Evolutionary conservation across 2,329 filamentous ascomycete species (phyloP).

Genomic region (Onygena corvina): DNA sequence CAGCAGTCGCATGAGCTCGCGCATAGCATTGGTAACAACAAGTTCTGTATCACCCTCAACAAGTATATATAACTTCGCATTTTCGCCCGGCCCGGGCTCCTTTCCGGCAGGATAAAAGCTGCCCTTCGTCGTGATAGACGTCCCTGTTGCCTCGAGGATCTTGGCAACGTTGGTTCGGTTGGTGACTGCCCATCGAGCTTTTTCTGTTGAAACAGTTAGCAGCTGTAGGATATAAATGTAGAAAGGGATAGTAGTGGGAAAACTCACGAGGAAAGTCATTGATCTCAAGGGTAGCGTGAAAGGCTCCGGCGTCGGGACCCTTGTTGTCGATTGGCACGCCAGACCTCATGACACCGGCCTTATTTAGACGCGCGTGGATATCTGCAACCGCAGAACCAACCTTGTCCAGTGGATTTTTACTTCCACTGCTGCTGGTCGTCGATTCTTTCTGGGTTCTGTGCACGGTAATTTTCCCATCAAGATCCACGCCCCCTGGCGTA

Average conservation of each 20-base stretch:
- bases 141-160: slow-evolving; percentile 87
- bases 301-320: slow-evolving; percentile 89
- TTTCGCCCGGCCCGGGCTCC: slow-evolving; percentile 58
- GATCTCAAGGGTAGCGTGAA: slow-evolving; percentile 94
- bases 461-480: slow-evolving; percentile 60
- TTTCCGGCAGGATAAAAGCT: slow-evolving; percentile 77
- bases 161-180: slow-evolving; percentile 98
- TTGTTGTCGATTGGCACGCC: slow-evolving; percentile 98
- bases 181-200: slow-evolving; percentile 95
- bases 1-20: slow-evolving; percentile 73
- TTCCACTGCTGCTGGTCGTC: slow-evolving; percentile 25
- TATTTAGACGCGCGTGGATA: slow-evolving; percentile 82
- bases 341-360: slow-evolving; percentile 75
- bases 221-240: slow-evolving; percentile 6
- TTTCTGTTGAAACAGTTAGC: slow-evolving; percentile 43
- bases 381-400: slow-evolving; percentile 81
- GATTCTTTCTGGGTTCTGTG: slow-evolving; percentile 54
- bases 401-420: slow-evolving; percentile 64
- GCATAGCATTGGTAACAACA: slow-evolving; percentile 79
- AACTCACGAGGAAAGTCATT: slow-evolving; percentile 81
- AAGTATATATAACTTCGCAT: slow-evolving; percentile 94
- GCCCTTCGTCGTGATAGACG: slow-evolving; percentile 94
- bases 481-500: slow-evolving; percentile 46
- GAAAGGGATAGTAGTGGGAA: background rate
- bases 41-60: slow-evolving; percentile 96